phyloP scores from a whole-genome alignment of 805 yeast genomes.

The Cyberlindnera euphorbiiphila region DNA sequence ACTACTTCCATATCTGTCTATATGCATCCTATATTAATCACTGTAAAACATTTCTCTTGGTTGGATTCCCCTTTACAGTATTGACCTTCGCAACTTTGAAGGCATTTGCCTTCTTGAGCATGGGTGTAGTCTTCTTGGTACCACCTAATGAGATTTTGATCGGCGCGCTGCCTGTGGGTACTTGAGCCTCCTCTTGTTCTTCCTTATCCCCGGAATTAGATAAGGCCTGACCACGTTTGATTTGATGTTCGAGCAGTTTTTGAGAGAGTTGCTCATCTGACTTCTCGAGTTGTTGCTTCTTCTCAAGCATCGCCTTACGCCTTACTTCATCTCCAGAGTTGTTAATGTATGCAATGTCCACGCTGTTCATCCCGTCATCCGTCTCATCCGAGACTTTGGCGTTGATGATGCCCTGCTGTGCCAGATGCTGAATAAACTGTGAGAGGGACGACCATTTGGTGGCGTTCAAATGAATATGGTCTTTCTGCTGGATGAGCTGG shows the following conservation, averaged over 20 bases:
- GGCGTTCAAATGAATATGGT: slow-evolving; percentile 88
- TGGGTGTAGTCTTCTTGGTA: slow-evolving; percentile 10
- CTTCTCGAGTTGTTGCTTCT: slow-evolving; percentile 33
- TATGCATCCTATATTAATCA: slow-evolving; percentile 3
- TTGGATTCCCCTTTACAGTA: slow-evolving; percentile 10
- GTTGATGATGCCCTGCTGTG: slow-evolving; percentile 49
- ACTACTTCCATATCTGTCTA: too few species aligned
- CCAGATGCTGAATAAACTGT: slow-evolving; percentile 60
- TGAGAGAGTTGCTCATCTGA: slow-evolving; percentile 45
- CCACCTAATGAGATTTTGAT: slow-evolving; percentile 16
- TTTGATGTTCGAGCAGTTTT: slow-evolving; percentile 48
- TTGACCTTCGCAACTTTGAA: slow-evolving; percentile 22
- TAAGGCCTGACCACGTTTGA: slow-evolving; percentile 37
- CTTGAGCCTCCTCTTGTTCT: slow-evolving; percentile 38
- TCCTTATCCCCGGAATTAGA: too few species aligned
- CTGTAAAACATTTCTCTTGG: slow-evolving; percentile 19
- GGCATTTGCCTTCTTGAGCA: slow-evolving; percentile 15
- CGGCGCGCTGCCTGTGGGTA: slow-evolving; percentile 10
- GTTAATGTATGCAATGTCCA: slow-evolving; percentile 51
- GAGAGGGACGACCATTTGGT: slow-evolving; percentile 75
- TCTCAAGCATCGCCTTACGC: slow-evolving; percentile 36
- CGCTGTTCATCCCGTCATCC: slow-evolving; percentile 35
- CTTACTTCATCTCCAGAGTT: slow-evolving; percentile 45
- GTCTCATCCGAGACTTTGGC: slow-evolving; percentile 37
- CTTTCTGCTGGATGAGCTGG: slow-evolving; percentile 76